phyloP scores from a whole-genome alignment of 148 eudicot genomes.

The Beta vulgaris region DNA sequence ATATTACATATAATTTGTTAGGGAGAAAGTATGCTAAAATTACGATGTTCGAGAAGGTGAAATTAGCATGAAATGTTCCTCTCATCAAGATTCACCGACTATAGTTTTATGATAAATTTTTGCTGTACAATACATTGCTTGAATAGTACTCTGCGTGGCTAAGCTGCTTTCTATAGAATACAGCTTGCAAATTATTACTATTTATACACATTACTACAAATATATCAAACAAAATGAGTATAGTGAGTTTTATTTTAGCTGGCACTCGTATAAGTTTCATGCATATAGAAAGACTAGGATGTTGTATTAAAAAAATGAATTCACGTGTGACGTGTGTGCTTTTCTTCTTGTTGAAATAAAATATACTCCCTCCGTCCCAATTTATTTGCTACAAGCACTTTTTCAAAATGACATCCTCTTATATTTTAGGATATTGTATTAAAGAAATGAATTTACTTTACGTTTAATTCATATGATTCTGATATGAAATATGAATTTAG shows the following conservation, averaged over 20 bases:
- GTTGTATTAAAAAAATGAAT: background rate
- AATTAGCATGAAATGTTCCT: too few relatives aligned
- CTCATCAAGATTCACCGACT: too few relatives aligned
- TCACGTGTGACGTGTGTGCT: slow-evolving; percentile 17
- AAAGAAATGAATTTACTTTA: too few relatives aligned
- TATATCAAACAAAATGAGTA: slow-evolving; percentile 7
- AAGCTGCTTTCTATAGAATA: slow-evolving; percentile 16
- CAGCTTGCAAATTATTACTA: slow-evolving; percentile 2
- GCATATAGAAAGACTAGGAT: background rate
- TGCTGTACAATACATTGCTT: slow-evolving; percentile 15
- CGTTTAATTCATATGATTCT: too few relatives aligned
- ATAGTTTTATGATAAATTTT: background rate
- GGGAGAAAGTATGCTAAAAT: too few relatives aligned
- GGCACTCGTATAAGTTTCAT: background rate
- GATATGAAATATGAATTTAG: too few relatives aligned
- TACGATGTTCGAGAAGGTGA: too few relatives aligned
- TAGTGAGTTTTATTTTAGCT: background rate
- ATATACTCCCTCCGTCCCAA: too few relatives aligned
- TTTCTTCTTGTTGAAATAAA: background rate
- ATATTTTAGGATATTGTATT: background rate
- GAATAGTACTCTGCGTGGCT: slow-evolving; percentile 23
- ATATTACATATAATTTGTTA: too few relatives aligned
- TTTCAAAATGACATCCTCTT: background rate
- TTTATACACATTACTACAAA: background rate
- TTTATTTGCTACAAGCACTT: too few relatives aligned